A percentile compares a stretch with the other conserved stretches of the same genome.
These are phyloP conservation scores for Phylloporus sp. DNA, from an alignment of 768 basidiomycete genomes.

Conservation along the genomic window DNA sequence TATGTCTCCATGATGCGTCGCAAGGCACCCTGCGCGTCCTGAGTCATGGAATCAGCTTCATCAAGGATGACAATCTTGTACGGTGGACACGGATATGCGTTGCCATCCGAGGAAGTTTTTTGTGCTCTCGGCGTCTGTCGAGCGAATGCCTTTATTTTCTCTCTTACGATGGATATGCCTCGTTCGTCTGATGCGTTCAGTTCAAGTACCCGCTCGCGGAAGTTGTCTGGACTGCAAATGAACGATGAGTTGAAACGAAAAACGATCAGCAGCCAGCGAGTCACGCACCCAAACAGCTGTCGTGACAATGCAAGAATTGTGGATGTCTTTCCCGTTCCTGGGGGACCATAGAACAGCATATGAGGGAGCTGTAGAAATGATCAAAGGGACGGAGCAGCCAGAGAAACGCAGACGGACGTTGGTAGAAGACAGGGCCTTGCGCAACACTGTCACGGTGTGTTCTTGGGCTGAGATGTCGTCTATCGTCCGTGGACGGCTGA, in stretches of 20 bases:
- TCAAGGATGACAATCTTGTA: slow-evolving; percentile 99
- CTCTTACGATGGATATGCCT: slow-evolving; percentile 93
- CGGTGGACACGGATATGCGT: slow-evolving; percentile 91
- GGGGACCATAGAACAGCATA: slow-evolving; percentile 99
- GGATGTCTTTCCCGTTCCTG: slow-evolving; percentile 97
- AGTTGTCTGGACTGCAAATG: slow-evolving; percentile 81
- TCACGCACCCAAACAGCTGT: slow-evolving; percentile 85
- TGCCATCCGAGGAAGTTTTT: slow-evolving; percentile 64
- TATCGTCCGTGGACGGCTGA: slow-evolving; percentile 93
- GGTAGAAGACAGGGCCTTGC: slow-evolving; percentile 84
- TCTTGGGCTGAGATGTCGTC: slow-evolving; percentile 98
- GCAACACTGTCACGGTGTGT: slow-evolving; percentile 87
- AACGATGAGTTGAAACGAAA: background rate
- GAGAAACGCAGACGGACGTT: slow-evolving; percentile 55
- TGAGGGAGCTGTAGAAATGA: slow-evolving; percentile 75
- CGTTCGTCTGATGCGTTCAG: slow-evolving; percentile 98
- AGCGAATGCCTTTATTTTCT: slow-evolving; percentile 98
- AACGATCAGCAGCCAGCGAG: background rate
- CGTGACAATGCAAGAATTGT: slow-evolving; percentile 92
- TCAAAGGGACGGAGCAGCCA: slow-evolving; percentile 4
- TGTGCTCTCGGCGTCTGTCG: slow-evolving; percentile 86
- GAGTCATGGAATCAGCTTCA: slow-evolving; percentile 99
- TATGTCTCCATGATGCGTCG: slow-evolving; percentile 99
- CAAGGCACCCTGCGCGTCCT: slow-evolving; percentile 95
- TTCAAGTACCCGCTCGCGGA: slow-evolving; percentile 88